phyloP scores from a whole-genome alignment of 768 basidiomycete species.

The Podaxis carcinomalis region DNA sequence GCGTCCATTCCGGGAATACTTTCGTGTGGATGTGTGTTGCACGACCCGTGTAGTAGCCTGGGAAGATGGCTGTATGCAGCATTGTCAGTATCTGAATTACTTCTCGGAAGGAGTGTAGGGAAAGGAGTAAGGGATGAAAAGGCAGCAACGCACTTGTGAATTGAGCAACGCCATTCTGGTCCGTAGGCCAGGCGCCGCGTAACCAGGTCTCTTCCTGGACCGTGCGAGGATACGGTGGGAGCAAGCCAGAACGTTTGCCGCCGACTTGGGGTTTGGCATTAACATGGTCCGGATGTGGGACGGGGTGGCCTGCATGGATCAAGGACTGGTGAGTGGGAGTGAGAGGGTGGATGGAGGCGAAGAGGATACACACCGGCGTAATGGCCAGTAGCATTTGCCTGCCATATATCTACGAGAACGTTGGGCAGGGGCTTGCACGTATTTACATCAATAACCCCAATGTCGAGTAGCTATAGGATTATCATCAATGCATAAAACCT shows the following conservation, averaged over 20 bases:
- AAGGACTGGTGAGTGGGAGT: background rate
- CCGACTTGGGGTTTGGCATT: conserved; percentile 43
- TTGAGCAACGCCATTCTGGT: conserved; percentile 47
- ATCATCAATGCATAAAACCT: background rate
- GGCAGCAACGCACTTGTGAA: conserved; percentile 39
- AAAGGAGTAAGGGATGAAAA: background rate
- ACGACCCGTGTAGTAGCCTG: conserved; percentile 54
- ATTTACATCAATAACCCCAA: conserved; percentile 55
- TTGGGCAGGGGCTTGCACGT: conserved; percentile 52
- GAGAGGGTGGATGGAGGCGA: background rate
- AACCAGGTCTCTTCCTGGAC: conserved; percentile 40
- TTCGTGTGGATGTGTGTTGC: conserved; percentile 54
- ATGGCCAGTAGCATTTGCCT: conserved; percentile 50
- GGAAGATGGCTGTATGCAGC: conserved; percentile 40
- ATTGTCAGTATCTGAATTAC: background rate
- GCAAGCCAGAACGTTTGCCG: conserved; percentile 39
- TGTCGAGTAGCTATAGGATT: conserved; percentile 39
- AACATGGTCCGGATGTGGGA: conserved; percentile 37
- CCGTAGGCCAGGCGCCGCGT: conserved; percentile 51
- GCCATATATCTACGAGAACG: conserved; percentile 57
- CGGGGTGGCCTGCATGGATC: conserved; percentile 37
- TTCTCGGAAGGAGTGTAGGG: background rate
- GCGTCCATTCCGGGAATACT: conserved; percentile 46
- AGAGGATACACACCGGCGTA: conserved; percentile 37
- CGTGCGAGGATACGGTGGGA: conserved; percentile 42